Evolutionary conservation across 306 rosid genomes (phyloP), one percentile per base, ranked within the genome.

Genomic region (Sechiopsis laciniata): DNA sequence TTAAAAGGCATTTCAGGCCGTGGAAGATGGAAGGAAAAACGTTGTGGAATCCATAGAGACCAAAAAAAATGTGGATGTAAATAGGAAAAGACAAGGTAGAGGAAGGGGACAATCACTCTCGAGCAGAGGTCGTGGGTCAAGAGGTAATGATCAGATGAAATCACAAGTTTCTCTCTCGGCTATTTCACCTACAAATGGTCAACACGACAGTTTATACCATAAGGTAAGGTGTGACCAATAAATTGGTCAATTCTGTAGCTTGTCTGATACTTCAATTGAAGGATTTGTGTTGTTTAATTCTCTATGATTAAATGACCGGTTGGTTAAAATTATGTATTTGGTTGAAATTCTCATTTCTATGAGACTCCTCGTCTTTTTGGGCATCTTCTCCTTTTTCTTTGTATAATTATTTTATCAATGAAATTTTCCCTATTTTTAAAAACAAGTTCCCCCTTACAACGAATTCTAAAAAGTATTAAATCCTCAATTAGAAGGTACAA

Each of bases 61-160:
- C 53, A 91, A 83, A 83, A 73, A 20, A 70, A 87, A 68, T 72
- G 35, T 73, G 76, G 96, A 95, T 80, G 77, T 71, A 74, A 89
- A 80, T 81, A 85, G 79, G 83, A 95, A 89, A 89, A 95, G 82
- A 74, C 84, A 86, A 56, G 93, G 91, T 57, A 96, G 96, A 57
- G 99, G 99, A 81, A 86, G 97, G 80, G 96, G 90, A 74, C 75
- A 77, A 80, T 86, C 88, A 65, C 83, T 82, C 80, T 86, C 90
- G 8, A 85, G 90, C 40, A 83, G 97, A 71, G 92, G 96, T n/a
- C 99, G 99, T 74, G 88, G 91, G 75, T 79, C 96, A 72, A 89
- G 82, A 82, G 79, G 46, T 81, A 84, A 80, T 75, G 99, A 95
- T 84, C 96, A 82, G 80, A 79, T 74, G 76, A 88, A 56, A 73